These are phyloP conservation scores for Gaultheria prostrata DNA, from an alignment of 148 eudicot species.

Conservation along the genomic window DNA sequence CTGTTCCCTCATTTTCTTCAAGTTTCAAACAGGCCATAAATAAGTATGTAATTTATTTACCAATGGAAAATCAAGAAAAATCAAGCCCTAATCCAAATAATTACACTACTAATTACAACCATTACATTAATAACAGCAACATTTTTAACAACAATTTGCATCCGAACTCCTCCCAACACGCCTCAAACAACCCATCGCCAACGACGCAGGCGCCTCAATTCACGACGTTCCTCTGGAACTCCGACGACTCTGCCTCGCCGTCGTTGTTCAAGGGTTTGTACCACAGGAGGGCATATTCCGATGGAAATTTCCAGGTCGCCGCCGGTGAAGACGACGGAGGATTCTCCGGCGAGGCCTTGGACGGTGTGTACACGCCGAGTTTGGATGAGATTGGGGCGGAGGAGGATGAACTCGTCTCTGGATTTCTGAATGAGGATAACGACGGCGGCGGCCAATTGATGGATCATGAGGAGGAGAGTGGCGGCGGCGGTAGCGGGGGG, in stretches of 20 bases:
- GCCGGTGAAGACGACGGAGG: conserved; percentile 37
- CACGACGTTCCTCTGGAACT: not conserved
- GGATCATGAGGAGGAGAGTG: conserved; percentile 12
- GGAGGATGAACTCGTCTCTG: conserved; percentile 45
- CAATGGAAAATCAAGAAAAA: conserved; percentile 1
- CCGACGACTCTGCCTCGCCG: conserved; percentile 9
- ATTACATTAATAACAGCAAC: not conserved
- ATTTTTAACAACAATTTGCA: not conserved
- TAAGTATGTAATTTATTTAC: not conserved
- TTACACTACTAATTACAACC: not conserved
- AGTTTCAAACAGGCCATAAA: not conserved
- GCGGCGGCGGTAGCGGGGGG: not conserved
- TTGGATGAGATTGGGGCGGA: conserved; percentile 32
- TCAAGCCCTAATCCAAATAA: not conserved
- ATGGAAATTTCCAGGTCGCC: conserved; percentile 32
- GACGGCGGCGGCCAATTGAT: not conserved
- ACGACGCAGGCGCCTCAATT: not conserved
- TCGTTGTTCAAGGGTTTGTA: conserved; percentile 34
- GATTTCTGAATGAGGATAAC: conserved; percentile 32
- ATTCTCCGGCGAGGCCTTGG: conserved; percentile 39
- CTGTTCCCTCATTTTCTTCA: not conserved
- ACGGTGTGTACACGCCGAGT: conserved; percentile 34
- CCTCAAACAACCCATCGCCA: conserved; percentile 8
- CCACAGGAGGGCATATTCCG: conserved; percentile 52
- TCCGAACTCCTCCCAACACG: not conserved